A percentile compares a stretch with the other conserved stretches of the same genome.
These are phyloP conservation scores for Lagenaria siceraria DNA, from an alignment of 306 rosid genomes.

Conservation along the genomic window DNA sequence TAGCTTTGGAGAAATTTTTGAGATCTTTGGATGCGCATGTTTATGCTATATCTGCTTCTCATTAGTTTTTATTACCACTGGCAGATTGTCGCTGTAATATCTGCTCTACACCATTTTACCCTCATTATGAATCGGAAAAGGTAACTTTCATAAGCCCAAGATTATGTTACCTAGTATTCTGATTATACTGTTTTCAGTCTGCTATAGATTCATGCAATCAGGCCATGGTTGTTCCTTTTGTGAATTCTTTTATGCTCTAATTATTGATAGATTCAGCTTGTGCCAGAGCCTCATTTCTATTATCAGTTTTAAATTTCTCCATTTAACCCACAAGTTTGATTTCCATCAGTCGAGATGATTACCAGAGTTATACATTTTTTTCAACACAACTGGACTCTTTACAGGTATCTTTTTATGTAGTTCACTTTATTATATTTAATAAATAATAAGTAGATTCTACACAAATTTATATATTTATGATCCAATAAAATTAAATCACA, in stretches of 20 bases:
- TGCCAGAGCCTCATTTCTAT: neutral
- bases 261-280: conserved; percentile 1
- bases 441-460: neutral
- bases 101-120: conserved; percentile 13
- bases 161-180: neutral
- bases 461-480: neutral
- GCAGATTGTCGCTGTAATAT: conserved; percentile 12
- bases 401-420: neutral
- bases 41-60: conserved; percentile 26
- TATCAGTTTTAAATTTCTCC: neutral
- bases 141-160: conserved; percentile 4
- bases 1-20: conserved; percentile 44
- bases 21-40: conserved; percentile 35
- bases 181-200: neutral
- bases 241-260: neutral
- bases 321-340: neutral
- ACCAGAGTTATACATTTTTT: neutral
- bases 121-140: neutral
- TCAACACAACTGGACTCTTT: neutral
- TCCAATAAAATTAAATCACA: neutral
- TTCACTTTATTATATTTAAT: neutral
- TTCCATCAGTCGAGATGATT: neutral
- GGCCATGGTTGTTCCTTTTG: neutral
- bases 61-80: conserved; percentile 18
- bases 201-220: conserved; percentile 7